Percentiles rank a stretch among this genome's conserved stretches.
These are phyloP conservation scores for Xylaria acuta DNA, from an alignment of 495 filamentous ascomycete species.

Conservation along the genomic window DNA sequence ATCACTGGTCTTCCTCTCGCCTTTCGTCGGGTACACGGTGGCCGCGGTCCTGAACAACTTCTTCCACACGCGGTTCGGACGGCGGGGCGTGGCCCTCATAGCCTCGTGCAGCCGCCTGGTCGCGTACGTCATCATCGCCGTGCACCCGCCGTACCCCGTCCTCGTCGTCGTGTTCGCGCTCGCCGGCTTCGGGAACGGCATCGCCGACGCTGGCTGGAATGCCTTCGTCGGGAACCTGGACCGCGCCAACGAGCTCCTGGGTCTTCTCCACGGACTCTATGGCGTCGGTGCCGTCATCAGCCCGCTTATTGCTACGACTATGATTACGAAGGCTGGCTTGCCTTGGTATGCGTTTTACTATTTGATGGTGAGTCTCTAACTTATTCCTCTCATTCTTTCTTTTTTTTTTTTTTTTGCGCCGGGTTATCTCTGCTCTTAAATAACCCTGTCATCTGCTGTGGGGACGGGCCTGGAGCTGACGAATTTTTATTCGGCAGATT, in stretches of 20 bases:
- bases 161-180: slow-evolving; percentile 75
- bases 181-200: slow-evolving; percentile 73
- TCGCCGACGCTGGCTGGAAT: slow-evolving; percentile 77
- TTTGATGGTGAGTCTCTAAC: slow-evolving; percentile 49
- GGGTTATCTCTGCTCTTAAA: neutral
- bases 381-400: neutral
- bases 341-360: slow-evolving; percentile 73
- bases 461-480: neutral
- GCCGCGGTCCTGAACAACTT: slow-evolving; percentile 74
- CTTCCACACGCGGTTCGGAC: slow-evolving; percentile 65
- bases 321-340: slow-evolving; percentile 64
- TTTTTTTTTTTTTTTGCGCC: no score
- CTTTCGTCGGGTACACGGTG: slow-evolving; percentile 79
- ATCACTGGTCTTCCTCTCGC: slow-evolving; percentile 81
- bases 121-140: slow-evolving; percentile 71
- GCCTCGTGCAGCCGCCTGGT: slow-evolving; percentile 68
- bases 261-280: slow-evolving; percentile 75
- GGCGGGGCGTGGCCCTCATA: slow-evolving; percentile 75
- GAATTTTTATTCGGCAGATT: slow-evolving; percentile 49
- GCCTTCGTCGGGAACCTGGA: slow-evolving; percentile 82
- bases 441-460: neutral
- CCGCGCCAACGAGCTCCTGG: slow-evolving; percentile 71
- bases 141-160: slow-evolving; percentile 77
- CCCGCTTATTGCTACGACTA: slow-evolving; percentile 77
- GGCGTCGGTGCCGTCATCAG: slow-evolving; percentile 77